These are phyloP conservation scores for Mucor indicus DNA, from an alignment of 371 early-diverging fungal genomes.

Conservation along the genomic window DNA sequence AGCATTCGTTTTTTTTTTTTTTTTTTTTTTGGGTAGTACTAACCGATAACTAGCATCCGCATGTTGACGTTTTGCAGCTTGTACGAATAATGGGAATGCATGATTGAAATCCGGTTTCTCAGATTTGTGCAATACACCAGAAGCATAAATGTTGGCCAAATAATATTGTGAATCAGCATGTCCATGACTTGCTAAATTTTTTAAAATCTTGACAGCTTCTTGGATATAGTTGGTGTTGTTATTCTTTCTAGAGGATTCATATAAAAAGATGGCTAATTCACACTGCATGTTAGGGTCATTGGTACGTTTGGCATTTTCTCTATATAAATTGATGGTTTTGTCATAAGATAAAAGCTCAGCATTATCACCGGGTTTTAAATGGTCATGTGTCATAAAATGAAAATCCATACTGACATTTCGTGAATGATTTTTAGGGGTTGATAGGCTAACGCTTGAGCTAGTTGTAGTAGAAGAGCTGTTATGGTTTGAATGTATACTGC, in stretches of 20 bases:
- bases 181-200: slow-evolving; percentile 53
- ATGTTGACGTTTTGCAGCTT: slow-evolving; percentile 67
- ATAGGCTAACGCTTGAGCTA: slow-evolving; percentile 5
- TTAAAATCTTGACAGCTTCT: slow-evolving; percentile 60
- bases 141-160: slow-evolving; percentile 63
- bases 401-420: slow-evolving; percentile 28
- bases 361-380: slow-evolving; percentile 62
- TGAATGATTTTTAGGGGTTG: slow-evolving; percentile 13
- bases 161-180: slow-evolving; percentile 65
- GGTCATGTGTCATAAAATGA: slow-evolving; percentile 56
- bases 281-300: slow-evolving; percentile 75
- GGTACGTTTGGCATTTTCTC: slow-evolving; percentile 59
- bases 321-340: slow-evolving; percentile 66
- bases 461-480: background rate
- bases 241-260: slow-evolving; percentile 51
- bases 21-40: too few relatives aligned
- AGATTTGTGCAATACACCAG: slow-evolving; percentile 48
- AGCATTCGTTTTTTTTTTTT: too few relatives aligned
- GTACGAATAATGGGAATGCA: slow-evolving; percentile 65
- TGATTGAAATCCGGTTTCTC: slow-evolving; percentile 62
- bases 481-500: background rate
- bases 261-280: slow-evolving; percentile 72
- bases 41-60: slow-evolving; percentile 62
- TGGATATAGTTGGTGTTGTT: slow-evolving; percentile 35
- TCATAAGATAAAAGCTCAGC: slow-evolving; percentile 62